Conservation (phyloP, 148 eudicot species). For the Vaccinium darrowii region DNA sequence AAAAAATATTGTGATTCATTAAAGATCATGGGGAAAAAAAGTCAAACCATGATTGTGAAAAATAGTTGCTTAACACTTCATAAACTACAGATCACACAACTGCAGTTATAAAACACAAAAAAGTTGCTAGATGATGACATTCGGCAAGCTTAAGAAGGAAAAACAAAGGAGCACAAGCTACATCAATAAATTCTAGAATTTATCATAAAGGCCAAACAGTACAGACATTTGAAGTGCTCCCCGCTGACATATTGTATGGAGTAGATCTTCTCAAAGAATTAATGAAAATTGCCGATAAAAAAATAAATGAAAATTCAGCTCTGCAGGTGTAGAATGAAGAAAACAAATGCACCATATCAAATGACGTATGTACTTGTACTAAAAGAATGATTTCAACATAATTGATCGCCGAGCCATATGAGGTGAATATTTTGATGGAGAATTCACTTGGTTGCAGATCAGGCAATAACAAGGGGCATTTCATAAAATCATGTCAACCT, state of each 20-base stretch:
- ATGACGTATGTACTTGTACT: not conserved
- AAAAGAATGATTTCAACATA: not conserved
- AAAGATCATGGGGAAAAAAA: not conserved
- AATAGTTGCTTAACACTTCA: not conserved
- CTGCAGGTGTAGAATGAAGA: too few species aligned
- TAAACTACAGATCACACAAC: not conserved
- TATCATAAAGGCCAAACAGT: not conserved
- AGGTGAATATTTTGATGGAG: conserved; percentile 5
- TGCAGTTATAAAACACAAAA: not conserved
- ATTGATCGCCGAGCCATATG: not conserved
- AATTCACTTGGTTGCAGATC: not conserved
- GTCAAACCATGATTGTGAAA: not conserved
- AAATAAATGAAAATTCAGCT: too few species aligned
- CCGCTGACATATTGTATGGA: not conserved
- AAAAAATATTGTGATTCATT: not conserved
- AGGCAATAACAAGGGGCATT: not conserved
- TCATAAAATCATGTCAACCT: not conserved
- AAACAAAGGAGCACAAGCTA: not conserved
- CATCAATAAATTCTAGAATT: not conserved
- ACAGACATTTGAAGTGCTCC: not conserved
- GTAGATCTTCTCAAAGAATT: not conserved
- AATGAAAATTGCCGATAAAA: too few species aligned
- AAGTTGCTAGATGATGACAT: not conserved
- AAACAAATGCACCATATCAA: not conserved
- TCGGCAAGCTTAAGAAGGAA: conserved; percentile 8